A percentile compares a stretch with the other conserved stretches of the same genome.
These are phyloP conservation scores for Termitomyces sp. DNA, from an alignment of 768 basidiomycete genomes.

Conservation along the genomic window DNA sequence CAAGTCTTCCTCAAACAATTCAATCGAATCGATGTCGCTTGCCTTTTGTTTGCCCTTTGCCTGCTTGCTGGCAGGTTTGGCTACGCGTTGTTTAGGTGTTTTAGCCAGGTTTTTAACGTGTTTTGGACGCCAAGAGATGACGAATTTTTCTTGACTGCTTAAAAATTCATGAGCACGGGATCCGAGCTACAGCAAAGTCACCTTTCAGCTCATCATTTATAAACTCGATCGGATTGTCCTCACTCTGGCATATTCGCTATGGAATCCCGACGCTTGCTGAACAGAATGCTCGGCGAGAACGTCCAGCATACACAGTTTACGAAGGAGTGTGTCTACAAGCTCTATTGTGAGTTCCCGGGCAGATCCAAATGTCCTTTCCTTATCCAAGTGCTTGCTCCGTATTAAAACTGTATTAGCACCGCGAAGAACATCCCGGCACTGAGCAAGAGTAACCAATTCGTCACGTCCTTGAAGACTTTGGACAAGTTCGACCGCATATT, in stretches of 20 bases:
- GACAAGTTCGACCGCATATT: conserved; percentile 53
- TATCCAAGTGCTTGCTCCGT: conserved; percentile 40
- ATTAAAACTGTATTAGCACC: conserved; percentile 51
- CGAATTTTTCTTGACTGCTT: conserved; percentile 14
- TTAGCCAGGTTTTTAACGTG: conserved; percentile 19
- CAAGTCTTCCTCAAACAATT: conserved; percentile 24
- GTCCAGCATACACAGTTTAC: conserved; percentile 44
- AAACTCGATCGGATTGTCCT: neutral
- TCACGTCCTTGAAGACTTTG: conserved; percentile 33
- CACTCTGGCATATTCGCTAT: conserved; percentile 49
- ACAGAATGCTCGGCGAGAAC: conserved; percentile 43
- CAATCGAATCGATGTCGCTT: conserved; percentile 27
- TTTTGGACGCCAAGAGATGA: conserved; percentile 28
- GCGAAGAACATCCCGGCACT: conserved; percentile 57
- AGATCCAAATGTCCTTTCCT: conserved; percentile 45
- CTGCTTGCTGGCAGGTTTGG: conserved; percentile 17
- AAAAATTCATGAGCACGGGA: conserved; percentile 23
- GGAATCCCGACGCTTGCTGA: conserved; percentile 39
- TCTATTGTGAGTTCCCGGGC: conserved; percentile 43
- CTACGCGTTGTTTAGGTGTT: conserved; percentile 9
- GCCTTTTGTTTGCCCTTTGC: conserved; percentile 21
- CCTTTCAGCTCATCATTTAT: neutral
- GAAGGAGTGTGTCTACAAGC: conserved; percentile 62
- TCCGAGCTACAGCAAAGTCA: conserved; percentile 24
- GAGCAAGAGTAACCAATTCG: conserved; percentile 52